These are phyloP conservation scores for Hypoxylon rubiginosum DNA, from an alignment of 2,329 filamentous ascomycete species.

Conservation along the genomic window DNA sequence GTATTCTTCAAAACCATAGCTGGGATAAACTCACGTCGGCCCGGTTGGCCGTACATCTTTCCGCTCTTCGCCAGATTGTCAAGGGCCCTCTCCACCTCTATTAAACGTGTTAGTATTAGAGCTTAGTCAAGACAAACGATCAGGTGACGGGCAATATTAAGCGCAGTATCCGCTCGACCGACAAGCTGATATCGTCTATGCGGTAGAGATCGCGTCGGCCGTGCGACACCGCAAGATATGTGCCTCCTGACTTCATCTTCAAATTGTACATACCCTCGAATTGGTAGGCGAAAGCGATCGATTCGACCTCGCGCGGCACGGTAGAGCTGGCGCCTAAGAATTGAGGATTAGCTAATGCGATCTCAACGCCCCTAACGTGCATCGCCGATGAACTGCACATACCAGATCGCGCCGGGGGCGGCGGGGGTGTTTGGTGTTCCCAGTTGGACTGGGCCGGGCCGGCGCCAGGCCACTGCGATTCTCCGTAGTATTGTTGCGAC, in stretches of 20 bases:
- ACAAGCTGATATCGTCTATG: slow-evolving; percentile 1
- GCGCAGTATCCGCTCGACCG: slow-evolving; percentile 7
- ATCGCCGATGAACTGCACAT: slow-evolving; percentile 50
- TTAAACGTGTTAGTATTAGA: slow-evolving; percentile 46
- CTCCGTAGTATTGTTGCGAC: slow-evolving; percentile 55
- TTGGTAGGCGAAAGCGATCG: slow-evolving; percentile 84
- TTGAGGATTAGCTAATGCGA: slow-evolving; percentile 44
- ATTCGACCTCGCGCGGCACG: slow-evolving; percentile 76
- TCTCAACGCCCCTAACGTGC: background rate
- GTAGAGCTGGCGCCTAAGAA: slow-evolving; percentile 78
- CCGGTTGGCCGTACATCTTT: slow-evolving; percentile 82
- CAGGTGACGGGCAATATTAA: background rate
- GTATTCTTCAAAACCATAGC: slow-evolving; percentile 62
- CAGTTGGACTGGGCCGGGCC: slow-evolving; percentile 73
- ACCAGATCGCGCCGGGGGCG: slow-evolving; percentile 77
- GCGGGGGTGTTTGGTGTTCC: slow-evolving; percentile 77
- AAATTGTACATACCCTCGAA: slow-evolving; percentile 82
- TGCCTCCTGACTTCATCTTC: slow-evolving; percentile 4
- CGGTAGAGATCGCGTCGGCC: slow-evolving; percentile 12
- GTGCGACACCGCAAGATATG: slow-evolving; percentile 24
- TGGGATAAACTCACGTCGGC: slow-evolving; percentile 84
- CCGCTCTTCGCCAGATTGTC: slow-evolving; percentile 98
- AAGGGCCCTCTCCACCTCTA: slow-evolving; percentile 95
- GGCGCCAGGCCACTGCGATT: slow-evolving; percentile 52
- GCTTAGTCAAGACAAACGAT: slow-evolving; percentile 8